Evolutionary conservation across 192 early-diverging fungal genomes (phyloP), one percentile per base, ranked within the genome.

Genomic region (Coemansia sp.): DNA sequence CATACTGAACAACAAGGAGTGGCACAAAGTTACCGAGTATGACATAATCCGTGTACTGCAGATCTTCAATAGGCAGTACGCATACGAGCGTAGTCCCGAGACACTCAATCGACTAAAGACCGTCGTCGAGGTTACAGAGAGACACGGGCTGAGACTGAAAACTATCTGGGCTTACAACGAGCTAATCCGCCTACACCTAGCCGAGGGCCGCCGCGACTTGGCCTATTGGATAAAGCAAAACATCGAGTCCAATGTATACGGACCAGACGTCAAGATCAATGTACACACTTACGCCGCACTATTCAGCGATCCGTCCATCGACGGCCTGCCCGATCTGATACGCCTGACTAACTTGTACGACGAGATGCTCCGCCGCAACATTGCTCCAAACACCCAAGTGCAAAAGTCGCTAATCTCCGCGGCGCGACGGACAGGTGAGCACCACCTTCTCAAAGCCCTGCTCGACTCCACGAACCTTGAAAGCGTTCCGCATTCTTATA

Each of bases 221-320:
- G 77, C 77, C 6, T 71, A 68, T 38, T 31, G 20, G 44, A 70
- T 84, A n/a, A 84, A 84, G 27, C 41, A 50, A 5, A 46, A 70
- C 9, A 75, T 84, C 44, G 77, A 79, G 10, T 53, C 68, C 1
- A 69, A 71, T 31, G 18, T 27, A 3, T 79, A 71, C 27, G 77
- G 81, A 1, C 44, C 66, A 0, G 61, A 69, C 9, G 65, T 64
- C 13, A 20, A 7, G 46, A 24, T 66, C 6, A 70, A 84, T 47
- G 62, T 71, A 3, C 68, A 74, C 43, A 84, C 81, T 0, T 84
- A 84, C 39, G 68, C 71, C 10, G 68, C 81, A 20, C 61, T 84
- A 47, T 72, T 84, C 12, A 84, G 71, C 71, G 74, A 76, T 18
- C 66, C 70, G 13, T 63, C 41, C 41, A 55, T 65, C 9, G 41